Evolutionary conservation across 2,329 filamentous ascomycete genomes (phyloP).

Genomic region (Zopfia rhizophila): DNA sequence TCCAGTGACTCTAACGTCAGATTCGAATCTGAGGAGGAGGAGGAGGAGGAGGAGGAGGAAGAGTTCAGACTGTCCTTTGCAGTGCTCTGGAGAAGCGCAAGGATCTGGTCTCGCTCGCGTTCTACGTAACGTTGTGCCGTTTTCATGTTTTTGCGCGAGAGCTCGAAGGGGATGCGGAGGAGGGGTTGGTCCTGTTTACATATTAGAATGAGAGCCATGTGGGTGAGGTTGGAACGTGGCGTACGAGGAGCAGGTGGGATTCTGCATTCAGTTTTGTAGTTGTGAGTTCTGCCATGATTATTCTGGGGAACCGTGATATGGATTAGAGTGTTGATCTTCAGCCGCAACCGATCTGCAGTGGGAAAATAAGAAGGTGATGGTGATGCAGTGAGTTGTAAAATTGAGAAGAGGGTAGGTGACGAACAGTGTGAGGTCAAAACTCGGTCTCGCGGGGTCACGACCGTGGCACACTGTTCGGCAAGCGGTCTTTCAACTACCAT

Average conservation of each 20-base stretch:
- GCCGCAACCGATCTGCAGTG: too few species aligned
- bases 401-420: too few species aligned
- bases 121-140: conserved; percentile 81
- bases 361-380: too few species aligned
- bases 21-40: conserved; percentile 33
- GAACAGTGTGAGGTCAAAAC: too few species aligned
- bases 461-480: neutral
- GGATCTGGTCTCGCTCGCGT: conserved; percentile 72
- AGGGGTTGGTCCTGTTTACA: conserved; percentile 84
- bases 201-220: conserved; percentile 6
- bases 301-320: conserved; percentile 4
- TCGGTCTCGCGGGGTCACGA: neutral
- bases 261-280: conserved; percentile 77
- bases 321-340: neutral
- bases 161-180: conserved; percentile 89
- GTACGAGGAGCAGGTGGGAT: conserved; percentile 78
- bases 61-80: too few species aligned
- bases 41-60: conserved; percentile 72
- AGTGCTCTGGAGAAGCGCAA: conserved; percentile 64
- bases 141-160: conserved; percentile 94
- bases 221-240: conserved; percentile 26
- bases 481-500: neutral
- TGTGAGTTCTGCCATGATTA: conserved; percentile 57
- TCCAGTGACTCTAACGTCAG: conserved; percentile 82
- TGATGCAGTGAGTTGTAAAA: too few species aligned